These are phyloP conservation scores for Phaeosphaeriaceae sp. DNA, from an alignment of 2,329 filamentous ascomycete species.

Conservation along the genomic window DNA sequence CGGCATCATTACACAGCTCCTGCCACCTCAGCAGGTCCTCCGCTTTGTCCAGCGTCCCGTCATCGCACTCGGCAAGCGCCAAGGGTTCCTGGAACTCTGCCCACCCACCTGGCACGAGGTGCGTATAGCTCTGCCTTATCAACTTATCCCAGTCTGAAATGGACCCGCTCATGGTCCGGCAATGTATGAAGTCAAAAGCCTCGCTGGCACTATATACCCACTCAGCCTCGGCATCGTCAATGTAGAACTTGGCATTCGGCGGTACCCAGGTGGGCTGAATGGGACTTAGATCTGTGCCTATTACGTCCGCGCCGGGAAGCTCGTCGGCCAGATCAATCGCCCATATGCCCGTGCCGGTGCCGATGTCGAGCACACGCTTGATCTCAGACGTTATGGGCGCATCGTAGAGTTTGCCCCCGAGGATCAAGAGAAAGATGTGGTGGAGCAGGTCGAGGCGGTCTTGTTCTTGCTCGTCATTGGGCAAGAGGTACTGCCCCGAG, in stretches of 20 bases:
- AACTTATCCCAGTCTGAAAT: constrained; percentile 45
- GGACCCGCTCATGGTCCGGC: constrained; percentile 36
- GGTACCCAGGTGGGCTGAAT: constrained; percentile 50
- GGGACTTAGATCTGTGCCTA: constrained; percentile 47
- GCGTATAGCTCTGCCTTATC: constrained; percentile 30
- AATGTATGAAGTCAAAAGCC: constrained; percentile 45
- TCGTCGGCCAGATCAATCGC: constrained; percentile 49
- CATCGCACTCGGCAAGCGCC: constrained; percentile 40
- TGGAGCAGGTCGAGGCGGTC: constrained; percentile 49
- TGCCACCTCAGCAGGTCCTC: constrained; percentile 37
- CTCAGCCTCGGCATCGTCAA: constrained; percentile 51
- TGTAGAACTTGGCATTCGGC: constrained; percentile 50
- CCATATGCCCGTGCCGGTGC: constrained; percentile 52
- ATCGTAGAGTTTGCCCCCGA: constrained; percentile 46
- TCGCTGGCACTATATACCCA: constrained; percentile 47
- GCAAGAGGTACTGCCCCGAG: constrained; percentile 43
- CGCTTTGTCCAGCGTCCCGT: constrained; percentile 35
- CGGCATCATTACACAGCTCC: constrained; percentile 36
- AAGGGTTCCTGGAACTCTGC: constrained; percentile 48
- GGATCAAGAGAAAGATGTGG: constrained; percentile 47
- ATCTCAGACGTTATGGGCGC: constrained; percentile 34
- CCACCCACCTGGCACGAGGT: constrained; percentile 42
- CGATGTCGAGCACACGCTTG: constrained; percentile 44
- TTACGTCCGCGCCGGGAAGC: constrained; percentile 41
- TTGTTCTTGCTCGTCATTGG: constrained; percentile 49